phyloP scores from a whole-genome alignment of 305 asterid species.

The Lippia alba region DNA sequence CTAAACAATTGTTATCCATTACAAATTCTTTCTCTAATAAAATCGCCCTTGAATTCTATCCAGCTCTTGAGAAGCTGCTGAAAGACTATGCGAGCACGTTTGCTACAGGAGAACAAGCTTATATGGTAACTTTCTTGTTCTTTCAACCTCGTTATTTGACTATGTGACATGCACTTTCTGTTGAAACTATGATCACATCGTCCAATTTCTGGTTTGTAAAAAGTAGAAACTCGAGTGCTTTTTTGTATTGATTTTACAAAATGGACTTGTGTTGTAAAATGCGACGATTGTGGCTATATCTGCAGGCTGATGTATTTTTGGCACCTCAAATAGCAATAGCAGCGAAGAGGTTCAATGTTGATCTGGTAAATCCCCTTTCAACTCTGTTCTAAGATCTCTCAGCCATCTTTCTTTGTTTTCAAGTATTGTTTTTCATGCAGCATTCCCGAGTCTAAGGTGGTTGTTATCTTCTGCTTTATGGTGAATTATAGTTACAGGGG shows the following conservation, averaged over 20 bases:
- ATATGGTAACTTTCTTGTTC: constrained; percentile 50
- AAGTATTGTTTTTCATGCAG: background rate
- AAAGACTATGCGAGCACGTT: constrained; percentile 46
- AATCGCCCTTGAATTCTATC: background rate
- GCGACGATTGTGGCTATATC: constrained; percentile 8
- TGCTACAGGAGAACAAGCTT: constrained; percentile 63
- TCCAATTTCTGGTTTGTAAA: background rate
- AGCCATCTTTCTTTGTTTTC: background rate
- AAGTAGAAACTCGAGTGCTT: no score
- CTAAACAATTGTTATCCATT: background rate
- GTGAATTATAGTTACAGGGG: background rate
- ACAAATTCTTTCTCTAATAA: background rate
- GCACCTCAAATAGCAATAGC: constrained; percentile 75
- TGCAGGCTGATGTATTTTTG: constrained; percentile 86
- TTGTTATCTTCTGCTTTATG: background rate
- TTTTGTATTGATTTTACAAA: background rate
- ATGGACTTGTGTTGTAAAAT: background rate
- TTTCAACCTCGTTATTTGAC: background rate
- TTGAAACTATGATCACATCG: constrained; percentile 12
- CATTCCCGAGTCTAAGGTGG: no score
- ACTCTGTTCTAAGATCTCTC: background rate
- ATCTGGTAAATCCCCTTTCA: constrained; percentile 52
- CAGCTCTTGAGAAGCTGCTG: constrained; percentile 83
- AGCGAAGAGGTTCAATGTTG: constrained; percentile 54
- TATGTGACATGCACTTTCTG: background rate